Evolutionary conservation across 2,329 filamentous ascomycete genomes (phyloP), one percentile per base, ranked within the genome.

Genomic region (Clarireedia monteithiana): DNA sequence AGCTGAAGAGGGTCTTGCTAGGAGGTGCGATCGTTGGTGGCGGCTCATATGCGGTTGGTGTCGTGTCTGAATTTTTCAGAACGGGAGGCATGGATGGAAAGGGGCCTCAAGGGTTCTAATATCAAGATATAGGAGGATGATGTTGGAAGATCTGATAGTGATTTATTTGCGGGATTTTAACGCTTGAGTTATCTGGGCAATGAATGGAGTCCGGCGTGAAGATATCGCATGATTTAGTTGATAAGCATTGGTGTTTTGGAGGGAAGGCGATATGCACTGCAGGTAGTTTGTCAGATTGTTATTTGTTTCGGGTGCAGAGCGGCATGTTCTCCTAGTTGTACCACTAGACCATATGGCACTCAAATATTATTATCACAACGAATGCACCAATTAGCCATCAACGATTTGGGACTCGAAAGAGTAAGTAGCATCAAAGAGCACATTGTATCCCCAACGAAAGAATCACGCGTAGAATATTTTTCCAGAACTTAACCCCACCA

Each of bases 51-150:
- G 77, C 76, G 1, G 70, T 81, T 20, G 82, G 83, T 7, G 75
- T 83, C 14, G 71, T 82, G n/a, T 73, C 73, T 1, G 83, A 86
- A 62, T 81, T 78, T 54, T 76, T 83, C 56, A 74, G 71, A 45
- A 80, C 74, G 0, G 75, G 77, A 0, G 77, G 76, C 3, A 30
- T 60, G 7, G 73, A 76, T 57, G 75, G 75, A 2, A 66, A 63
- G 53, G 76, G 67, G 23, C 56, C 62, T 12, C 58, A 62, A 34
- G 65, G 66, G 2, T 67, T 68, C 51, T 68, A 36, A 30, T 12
- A 15, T 38, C 12, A 24, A 48, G n/a, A 40, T 20, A 14, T 39
- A 12, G 3, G 39, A 48, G 34, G 24, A 24, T 7, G 44, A 26
- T 12, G n/a, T 34, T 14, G 10, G 9, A 34, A 38, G 30, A 47